Evolutionary conservation across 164 flowering plant genomes (phyloP), one percentile per base, ranked within the genome.

Genomic region (Piper longum): DNA sequence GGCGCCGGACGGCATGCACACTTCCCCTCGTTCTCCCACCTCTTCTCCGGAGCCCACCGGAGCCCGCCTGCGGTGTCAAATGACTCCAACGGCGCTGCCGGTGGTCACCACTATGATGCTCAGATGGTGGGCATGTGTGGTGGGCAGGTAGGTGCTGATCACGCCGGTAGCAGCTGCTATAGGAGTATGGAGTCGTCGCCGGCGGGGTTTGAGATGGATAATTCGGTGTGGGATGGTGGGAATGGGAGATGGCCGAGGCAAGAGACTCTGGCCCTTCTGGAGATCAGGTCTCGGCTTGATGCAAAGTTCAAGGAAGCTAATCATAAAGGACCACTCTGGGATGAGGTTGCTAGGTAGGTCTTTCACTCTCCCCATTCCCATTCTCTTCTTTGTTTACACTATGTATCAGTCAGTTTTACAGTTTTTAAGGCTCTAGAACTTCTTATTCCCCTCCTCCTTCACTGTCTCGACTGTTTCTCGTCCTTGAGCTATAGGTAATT

Each of bases 271-370:
- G 83, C 89, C 0, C 89, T 93, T 43, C 85, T 93, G n/a, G 96
- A 89, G 76, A 79, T 93, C 81, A 84, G 98, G 79, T 86, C 98
- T 70, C 78, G 83, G 16, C 84, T 93, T 64, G 95, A 93, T 78
- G 57, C 71, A 60, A 93, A 82, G 78, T 93, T 93, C 76, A 88
- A 86, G 63, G 98, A 93, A 57, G 95, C 97, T 60, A 93, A 85
- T 71, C 98, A 93, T 62, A 93, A 92, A 65, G 98, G 98, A 51
- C 96, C 96, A 44, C 64, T 93, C 58, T 93, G 98, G 98, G 96
- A 93, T 72, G 98, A 93, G 74, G 86, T 93, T 65, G 84, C 98
- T 55, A 88, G 98, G 98, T 90, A 71, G 44, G 44, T 48, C 52
- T 9, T 48, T 48, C 52, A 48, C 52, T 48, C 52, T 14, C 12